Conservation (phyloP, 202 grass and related monocot genomes). For the Zizania palustris region DNA sequence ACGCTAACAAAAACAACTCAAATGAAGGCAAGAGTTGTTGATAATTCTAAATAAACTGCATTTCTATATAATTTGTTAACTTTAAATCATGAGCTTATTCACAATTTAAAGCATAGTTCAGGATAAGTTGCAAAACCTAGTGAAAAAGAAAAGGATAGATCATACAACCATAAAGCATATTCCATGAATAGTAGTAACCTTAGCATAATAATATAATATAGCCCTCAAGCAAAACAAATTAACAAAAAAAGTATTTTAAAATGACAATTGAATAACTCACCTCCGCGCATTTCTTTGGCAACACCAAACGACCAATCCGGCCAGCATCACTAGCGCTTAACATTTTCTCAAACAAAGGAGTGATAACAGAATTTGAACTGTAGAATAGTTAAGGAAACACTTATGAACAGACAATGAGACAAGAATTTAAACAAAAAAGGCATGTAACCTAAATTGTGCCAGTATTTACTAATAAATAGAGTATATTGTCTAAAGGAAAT, state of each 20-base stretch:
- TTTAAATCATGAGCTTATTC: conserved; percentile 15
- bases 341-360: conserved; percentile 98
- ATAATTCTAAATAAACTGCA: conserved; percentile 9
- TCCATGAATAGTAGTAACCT: conserved; percentile 1
- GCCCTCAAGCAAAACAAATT: conserved; percentile 1
- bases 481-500: conserved; percentile 22
- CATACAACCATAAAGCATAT: background rate
- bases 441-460: background rate
- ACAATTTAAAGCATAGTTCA: conserved; percentile 25
- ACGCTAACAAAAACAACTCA: conserved; percentile 1
- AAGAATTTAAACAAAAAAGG: conserved; percentile 20
- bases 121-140: conserved; percentile 25
- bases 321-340: conserved; percentile 98
- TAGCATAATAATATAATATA: conserved; percentile 23
- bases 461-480: conserved; percentile 29
- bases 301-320: conserved; percentile 91
- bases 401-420: conserved; percentile 25
- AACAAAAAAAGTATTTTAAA: conserved; percentile 23
- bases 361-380: conserved; percentile 90
- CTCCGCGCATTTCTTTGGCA: conserved; percentile 99
- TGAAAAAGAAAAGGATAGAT: conserved; percentile 1
- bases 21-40: background rate
- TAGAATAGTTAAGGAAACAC: conserved; percentile 59
- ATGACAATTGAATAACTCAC: conserved; percentile 42
- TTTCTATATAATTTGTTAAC: background rate